Base-by-base conservation (phyloP, 2,329 filamentous ascomycete genomes). In the Periglandula ipomoeae region DNA sequence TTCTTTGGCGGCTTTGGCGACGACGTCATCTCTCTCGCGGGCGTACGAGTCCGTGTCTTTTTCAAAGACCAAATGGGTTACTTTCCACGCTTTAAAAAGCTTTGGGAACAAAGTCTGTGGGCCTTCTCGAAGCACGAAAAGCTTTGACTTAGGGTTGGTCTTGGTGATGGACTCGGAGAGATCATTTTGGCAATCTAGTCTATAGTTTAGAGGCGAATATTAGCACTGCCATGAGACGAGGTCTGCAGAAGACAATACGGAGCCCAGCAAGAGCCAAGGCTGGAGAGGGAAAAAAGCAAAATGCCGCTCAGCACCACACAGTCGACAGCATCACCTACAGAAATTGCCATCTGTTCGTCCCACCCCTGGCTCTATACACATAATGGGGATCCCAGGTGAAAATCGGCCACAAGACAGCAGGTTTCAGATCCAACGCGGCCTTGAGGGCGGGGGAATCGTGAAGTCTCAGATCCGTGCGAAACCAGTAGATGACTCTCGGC, bases 311-410 rank as follows among this genome's bases (percentile, higher is more conserved):
- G 27, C 27, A 24, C 34, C 15, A 30, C 15, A 17, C n/a, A 11
- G 10, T 13, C 13, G 17, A 32, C 15, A 30, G 24, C 30, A 11
- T 32, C 6, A 52, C 70, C 58, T 58, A 80, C 70, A 88, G 65
- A 58, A 84, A 89, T 57, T 87, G 81, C 82, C 84, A 89, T 55
- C 86, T 72, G 58, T 90, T 90, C 8, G 79, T 69, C 0, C 84
- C 84, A 4, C 83, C 84, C 50, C 85, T 75, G 1, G 82, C 79
- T 27, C 75, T 75, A 61, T 88, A 89, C 23, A 89, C 84, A 60
- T 89, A 89, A 61, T 89, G 84, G 49, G 85, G 85, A 61, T 89
- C 85, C 84, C 85, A 90, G 1, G 82, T 87, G 74, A 86, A 90
- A 41, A 89, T 76, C 1, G 85, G 85, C 70, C 84, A 89, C 23